Evolutionary conservation across 129 eudicot species (phyloP).

Genomic region (Glebionis coronaria): DNA sequence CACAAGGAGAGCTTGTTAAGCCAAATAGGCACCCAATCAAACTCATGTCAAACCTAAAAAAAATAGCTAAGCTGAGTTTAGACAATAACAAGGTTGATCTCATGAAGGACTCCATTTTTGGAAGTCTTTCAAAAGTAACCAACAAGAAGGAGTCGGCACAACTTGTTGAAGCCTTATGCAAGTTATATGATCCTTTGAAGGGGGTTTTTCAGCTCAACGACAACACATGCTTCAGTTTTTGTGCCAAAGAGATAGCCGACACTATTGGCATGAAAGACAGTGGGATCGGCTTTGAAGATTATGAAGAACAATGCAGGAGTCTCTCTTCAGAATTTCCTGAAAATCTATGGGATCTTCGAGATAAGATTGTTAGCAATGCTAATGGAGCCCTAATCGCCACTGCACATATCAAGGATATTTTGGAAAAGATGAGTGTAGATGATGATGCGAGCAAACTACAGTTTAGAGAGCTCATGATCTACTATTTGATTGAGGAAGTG

Average conservation of each 20-base stretch:
- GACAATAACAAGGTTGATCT: neutral
- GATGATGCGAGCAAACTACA: too few relatives aligned
- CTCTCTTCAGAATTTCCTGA: neutral
- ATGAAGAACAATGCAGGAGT: neutral
- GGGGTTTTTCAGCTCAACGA: neutral
- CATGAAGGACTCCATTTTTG: conserved; percentile 9
- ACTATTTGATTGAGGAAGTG: conserved; percentile 16
- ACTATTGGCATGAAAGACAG: neutral
- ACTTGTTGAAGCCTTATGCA: neutral
- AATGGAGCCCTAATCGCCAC: neutral
- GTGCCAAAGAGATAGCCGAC: conserved; percentile 8
- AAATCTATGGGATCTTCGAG: neutral
- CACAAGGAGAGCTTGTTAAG: too few relatives aligned
- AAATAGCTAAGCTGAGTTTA: neutral
- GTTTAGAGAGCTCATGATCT: too few relatives aligned
- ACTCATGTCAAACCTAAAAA: neutral
- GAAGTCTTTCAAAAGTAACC: neutral
- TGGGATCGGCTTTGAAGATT: neutral
- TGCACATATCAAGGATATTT: neutral
- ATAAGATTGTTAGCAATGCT: conserved; percentile 1
- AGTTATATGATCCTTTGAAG: neutral
- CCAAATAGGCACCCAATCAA: too few relatives aligned
- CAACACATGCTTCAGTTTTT: conserved; percentile 9
- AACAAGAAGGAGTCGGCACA: neutral
- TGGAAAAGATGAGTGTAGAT: neutral